Evolutionary conservation across 164 flowering plant genomes (phyloP), one percentile per base, ranked within the genome.

Genomic region (Saururus chinensis): DNA sequence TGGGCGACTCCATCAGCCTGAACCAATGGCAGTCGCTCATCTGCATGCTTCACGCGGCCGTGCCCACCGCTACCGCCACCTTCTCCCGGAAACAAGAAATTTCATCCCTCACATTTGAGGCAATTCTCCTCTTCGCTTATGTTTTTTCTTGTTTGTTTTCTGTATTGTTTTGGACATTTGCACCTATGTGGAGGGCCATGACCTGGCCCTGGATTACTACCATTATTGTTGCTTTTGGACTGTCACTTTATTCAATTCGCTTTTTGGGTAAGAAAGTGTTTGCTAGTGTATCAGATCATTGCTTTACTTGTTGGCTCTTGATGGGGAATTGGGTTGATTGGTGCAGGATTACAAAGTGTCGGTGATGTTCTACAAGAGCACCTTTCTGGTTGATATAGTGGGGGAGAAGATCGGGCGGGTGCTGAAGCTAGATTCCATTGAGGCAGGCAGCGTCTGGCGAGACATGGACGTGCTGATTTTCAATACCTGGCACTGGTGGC

Each of bases 401-500:
- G 59, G 60, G 40, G 83, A 84, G 53, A 59, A 48, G 4, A 74
- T 60, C 0, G 91, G 89, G 0, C 51, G 72, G n/a, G 86, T 86
- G 5, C 68, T 90, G 68, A 76, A 74, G 19, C 71, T 88, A 40
- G 77, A 76, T 70, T 83, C 91, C 7, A 83, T 88, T 22, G 17
- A 67, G 19, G 74, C 63, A 23, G 95, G 95, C 19, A 52, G 73
- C 26, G 63, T 77, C 1, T 90, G 97, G 97, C 75, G 40, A 68
- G 88, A 77, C 19, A 81, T 80, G 84, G 95, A 88, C 68, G 55
- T 84, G 66, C 74, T 90, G 59, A 63, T 90, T 42, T 88, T 90
- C 76, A 90, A 90, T 70, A 59, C 93, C 0, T 88, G 97, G 92
- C 99, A 87, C 53, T 93, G 97, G 99, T 95, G 99, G 99, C 72